A percentile compares a stretch with the other conserved stretches of the same genome.
phyloP scores from a whole-genome alignment of 1,139 yeast species.

The Yamadazyma friedrichii region DNA sequence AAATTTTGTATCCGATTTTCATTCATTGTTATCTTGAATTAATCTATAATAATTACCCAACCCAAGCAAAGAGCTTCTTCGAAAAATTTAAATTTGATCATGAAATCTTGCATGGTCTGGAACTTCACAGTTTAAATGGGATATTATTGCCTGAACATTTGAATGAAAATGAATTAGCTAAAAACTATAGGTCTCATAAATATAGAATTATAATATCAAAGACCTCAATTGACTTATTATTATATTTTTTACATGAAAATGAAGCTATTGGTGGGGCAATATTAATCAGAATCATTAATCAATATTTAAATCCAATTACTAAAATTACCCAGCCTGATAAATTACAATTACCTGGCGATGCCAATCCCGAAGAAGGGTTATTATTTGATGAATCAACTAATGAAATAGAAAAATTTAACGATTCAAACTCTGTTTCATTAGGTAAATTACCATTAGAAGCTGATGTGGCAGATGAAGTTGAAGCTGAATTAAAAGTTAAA shows the following conservation, averaged over 20 bases:
- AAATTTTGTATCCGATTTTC: slow-evolving; percentile 85
- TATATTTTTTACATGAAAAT: slow-evolving; percentile 87
- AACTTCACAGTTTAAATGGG: slow-evolving; percentile 68
- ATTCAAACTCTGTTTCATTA: slow-evolving; percentile 64
- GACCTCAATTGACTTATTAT: slow-evolving; percentile 78
- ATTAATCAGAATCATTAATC: slow-evolving; percentile 80
- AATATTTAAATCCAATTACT: slow-evolving; percentile 71
- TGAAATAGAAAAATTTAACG: slow-evolving; percentile 59
- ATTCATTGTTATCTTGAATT: slow-evolving; percentile 84
- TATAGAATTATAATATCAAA: slow-evolving; percentile 77
- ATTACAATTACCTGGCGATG: slow-evolving; percentile 46
- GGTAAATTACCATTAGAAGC: slow-evolving; percentile 86
- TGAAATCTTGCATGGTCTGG: slow-evolving; percentile 72
- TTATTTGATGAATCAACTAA: slow-evolving; percentile 53
- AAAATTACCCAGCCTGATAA: slow-evolving; percentile 48
- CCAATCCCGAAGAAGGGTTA: slow-evolving; percentile 63
- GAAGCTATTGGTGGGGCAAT: slow-evolving; percentile 92
- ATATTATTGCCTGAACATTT: slow-evolving; percentile 80
- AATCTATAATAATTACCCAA: slow-evolving; percentile 57
- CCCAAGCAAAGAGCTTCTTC: slow-evolving; percentile 71
- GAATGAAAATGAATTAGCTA: slow-evolving; percentile 78
- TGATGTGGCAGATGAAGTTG: slow-evolving; percentile 80
- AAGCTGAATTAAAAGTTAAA: slow-evolving; percentile 74
- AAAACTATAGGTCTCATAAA: slow-evolving; percentile 68
- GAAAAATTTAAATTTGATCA: slow-evolving; percentile 77